Evolutionary conservation across 75 land plant genomes (phyloP).

Genomic region (Pinus taeda): DNA sequence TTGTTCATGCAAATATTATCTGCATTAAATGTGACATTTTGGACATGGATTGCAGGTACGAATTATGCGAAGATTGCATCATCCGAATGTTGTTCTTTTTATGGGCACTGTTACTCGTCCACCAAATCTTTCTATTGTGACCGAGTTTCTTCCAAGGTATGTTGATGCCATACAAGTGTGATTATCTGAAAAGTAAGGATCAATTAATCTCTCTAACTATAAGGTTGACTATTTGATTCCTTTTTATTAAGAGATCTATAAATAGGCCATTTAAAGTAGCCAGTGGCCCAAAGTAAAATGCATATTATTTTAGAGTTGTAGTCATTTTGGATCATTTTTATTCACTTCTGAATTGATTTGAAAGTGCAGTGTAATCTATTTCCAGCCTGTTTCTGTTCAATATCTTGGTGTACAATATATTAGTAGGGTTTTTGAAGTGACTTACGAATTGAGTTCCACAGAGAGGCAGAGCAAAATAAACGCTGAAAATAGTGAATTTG

Average conservation of each 20-base stretch:
- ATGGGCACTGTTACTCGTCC: conserved; percentile 94
- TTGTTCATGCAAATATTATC: not conserved
- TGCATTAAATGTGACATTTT: not conserved
- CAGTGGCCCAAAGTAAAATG: too few species aligned
- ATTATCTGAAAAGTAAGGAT: not conserved
- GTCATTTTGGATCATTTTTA: too few species aligned
- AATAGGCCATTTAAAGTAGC: too few species aligned
- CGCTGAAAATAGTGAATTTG: too few species aligned
- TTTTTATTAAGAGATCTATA: not conserved
- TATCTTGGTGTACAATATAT: too few species aligned
- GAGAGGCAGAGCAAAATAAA: too few species aligned
- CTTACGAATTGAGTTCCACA: too few species aligned
- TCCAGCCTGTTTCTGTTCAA: too few species aligned
- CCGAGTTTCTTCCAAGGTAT: conserved; percentile 92
- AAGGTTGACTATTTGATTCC: not conserved
- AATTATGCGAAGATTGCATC: conserved; percentile 81
- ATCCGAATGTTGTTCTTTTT: conserved; percentile 94
- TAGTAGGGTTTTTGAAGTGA: too few species aligned
- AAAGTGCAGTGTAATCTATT: too few species aligned
- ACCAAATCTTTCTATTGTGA: conserved; percentile 85
- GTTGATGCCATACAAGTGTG: not conserved
- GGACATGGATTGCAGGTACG: conserved; percentile 46
- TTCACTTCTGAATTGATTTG: too few species aligned
- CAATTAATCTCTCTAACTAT: not conserved
- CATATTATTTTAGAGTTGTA: too few species aligned